phyloP scores from a whole-genome alignment of 2,329 filamentous ascomycete species.

The Domatiomyces globalis region DNA sequence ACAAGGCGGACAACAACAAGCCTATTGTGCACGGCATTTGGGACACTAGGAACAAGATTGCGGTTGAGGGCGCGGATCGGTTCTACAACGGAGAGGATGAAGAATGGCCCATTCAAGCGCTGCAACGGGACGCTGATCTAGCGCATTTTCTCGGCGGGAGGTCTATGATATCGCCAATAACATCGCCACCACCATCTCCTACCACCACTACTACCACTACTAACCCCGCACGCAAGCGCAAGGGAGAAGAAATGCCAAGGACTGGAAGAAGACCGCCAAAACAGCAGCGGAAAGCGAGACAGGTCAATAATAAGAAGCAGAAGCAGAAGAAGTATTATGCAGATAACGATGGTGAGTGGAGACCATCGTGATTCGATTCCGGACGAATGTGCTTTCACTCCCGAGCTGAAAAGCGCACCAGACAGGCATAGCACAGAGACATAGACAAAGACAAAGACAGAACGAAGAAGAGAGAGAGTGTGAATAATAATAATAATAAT shows the following conservation, averaged over 20 bases:
- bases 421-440: no score
- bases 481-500: no score
- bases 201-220: not conserved
- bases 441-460: no score
- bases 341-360: not conserved
- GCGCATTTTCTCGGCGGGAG: not conserved
- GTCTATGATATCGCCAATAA: not conserved
- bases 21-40: constrained; percentile 13
- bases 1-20: constrained; percentile 3
- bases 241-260: not conserved
- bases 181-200: not conserved
- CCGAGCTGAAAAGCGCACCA: no score
- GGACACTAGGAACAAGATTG: constrained; percentile 7
- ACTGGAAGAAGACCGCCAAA: not conserved
- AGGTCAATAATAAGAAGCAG: no score
- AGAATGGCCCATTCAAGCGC: not conserved
- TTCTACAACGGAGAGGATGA: constrained; percentile 10
- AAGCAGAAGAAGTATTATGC: not conserved
- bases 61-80: constrained; percentile 8
- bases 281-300: not conserved
- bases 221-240: not conserved
- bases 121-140: not conserved
- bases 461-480: no score
- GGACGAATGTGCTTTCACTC: no score
- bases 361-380: no score